phyloP scores from a whole-genome alignment of 2,329 filamentous ascomycete species.

The Fusarium caatingaense region DNA sequence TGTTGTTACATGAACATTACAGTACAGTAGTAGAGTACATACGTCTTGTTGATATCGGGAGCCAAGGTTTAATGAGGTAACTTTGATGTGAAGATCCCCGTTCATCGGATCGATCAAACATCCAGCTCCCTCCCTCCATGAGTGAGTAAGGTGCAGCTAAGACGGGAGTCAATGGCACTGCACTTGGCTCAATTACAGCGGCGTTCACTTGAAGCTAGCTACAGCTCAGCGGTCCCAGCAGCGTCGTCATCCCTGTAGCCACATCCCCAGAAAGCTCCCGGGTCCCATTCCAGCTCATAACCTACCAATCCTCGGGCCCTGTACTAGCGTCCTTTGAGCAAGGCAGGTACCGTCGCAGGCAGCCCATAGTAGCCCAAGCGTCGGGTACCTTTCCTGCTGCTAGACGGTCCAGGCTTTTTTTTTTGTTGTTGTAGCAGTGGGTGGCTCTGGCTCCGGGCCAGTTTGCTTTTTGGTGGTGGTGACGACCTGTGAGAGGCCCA shows the following conservation, averaged over 20 bases:
- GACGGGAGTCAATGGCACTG: background rate
- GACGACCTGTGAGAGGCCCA: conserved; percentile 6
- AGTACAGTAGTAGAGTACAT: background rate
- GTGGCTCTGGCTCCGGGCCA: conserved; percentile 6
- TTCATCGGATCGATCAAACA: background rate
- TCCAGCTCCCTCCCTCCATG: background rate
- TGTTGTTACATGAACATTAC: conserved; percentile 10
- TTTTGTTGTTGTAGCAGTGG: background rate
- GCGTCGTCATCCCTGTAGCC: conserved; percentile 28
- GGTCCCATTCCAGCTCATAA: conserved; percentile 33
- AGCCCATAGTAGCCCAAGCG: conserved; percentile 18
- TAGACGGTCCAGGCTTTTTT: background rate
- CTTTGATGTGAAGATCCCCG: background rate
- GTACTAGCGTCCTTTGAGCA: conserved; percentile 23
- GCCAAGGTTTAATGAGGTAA: conserved; percentile 17
- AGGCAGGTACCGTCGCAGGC: conserved; percentile 30
- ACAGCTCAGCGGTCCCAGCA: conserved; percentile 27
- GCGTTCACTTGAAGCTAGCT: conserved; percentile 20
- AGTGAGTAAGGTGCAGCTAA: background rate
- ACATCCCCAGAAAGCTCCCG: conserved; percentile 21
- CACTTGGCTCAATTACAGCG: conserved; percentile 19
- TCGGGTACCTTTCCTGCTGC: background rate
- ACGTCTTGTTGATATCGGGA: conserved; percentile 5
- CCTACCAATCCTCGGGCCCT: conserved; percentile 12
- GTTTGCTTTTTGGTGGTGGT: conserved; percentile 13